These are phyloP conservation scores for Globisporangium spiculum DNA, from an alignment of 352 stramenopile species.

Conservation along the genomic window DNA sequence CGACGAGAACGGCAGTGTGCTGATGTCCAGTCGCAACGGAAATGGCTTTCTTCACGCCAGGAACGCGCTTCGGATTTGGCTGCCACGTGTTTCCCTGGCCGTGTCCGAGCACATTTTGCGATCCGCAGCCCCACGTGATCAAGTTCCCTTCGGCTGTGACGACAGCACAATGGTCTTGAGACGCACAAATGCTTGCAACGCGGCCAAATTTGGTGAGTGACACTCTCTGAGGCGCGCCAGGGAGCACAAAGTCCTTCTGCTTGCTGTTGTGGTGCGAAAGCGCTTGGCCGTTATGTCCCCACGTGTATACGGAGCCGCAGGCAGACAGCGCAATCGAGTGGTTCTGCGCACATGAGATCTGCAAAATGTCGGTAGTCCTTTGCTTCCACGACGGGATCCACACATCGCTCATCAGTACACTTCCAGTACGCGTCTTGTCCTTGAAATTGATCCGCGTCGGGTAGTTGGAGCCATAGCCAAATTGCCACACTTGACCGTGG, in stretches of 20 bases:
- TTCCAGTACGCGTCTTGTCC: conserved; percentile 30
- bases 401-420: conserved; percentile 44
- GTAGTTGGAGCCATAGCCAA: conserved; percentile 67
- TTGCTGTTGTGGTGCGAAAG: conserved; percentile 40
- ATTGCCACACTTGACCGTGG: conserved; percentile 77
- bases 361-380: conserved; percentile 49
- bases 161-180: conserved; percentile 75
- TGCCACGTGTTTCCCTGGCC: conserved; percentile 74
- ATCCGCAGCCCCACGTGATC: conserved; percentile 70
- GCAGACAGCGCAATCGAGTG: conserved; percentile 75
- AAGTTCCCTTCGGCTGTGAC: conserved; percentile 61
- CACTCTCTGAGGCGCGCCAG: conserved; percentile 48
- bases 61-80: conserved; percentile 70
- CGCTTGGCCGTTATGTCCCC: conserved; percentile 66
- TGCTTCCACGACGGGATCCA: conserved; percentile 63
- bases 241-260: conserved; percentile 21
- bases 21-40: conserved; percentile 65
- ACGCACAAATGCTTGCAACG: conserved; percentile 60
- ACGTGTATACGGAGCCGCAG: conserved; percentile 69
- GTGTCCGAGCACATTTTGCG: conserved; percentile 70
- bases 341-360: conserved; percentile 72
- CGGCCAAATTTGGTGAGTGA: conserved; percentile 39
- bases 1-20: conserved; percentile 71
- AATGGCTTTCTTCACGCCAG: conserved; percentile 69
- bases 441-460: conserved; percentile 65